Conservation (phyloP, 306 rosid species). For the Prunus kanzakura region DNA sequence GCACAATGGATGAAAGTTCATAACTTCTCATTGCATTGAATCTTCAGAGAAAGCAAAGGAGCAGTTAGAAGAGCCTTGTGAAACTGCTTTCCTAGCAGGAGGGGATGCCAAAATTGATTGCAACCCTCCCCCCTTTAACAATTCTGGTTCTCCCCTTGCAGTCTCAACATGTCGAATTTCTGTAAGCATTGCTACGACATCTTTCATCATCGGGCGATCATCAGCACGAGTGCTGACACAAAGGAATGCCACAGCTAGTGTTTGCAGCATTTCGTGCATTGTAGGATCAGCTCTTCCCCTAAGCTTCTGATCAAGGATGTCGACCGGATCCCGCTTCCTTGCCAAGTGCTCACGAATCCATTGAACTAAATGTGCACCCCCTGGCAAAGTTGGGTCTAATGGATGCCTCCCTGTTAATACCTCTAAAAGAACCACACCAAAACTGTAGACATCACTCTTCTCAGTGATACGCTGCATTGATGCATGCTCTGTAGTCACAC, state of each 20-base stretch:
- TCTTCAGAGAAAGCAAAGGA: constrained; percentile 83
- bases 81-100: constrained; percentile 44
- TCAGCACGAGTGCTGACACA: constrained; percentile 46
- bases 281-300: constrained; percentile 59
- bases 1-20: constrained; percentile 20
- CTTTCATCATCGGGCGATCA: constrained; percentile 86
- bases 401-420: constrained; percentile 90
- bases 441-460: constrained; percentile 87
- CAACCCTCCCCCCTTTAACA: constrained; percentile 41
- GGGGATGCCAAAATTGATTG: constrained; percentile 40
- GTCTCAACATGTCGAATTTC: constrained; percentile 51
- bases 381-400: constrained; percentile 78
- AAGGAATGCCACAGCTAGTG: constrained; percentile 63
- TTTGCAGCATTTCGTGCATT: constrained; percentile 72
- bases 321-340: constrained; percentile 40
- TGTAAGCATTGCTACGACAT: constrained; percentile 71
- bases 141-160: constrained; percentile 38
- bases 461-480: constrained; percentile 57
- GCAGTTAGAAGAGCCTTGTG: constrained; percentile 63
- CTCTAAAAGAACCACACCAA: constrained; percentile 78
- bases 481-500: constrained; percentile 53
- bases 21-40: constrained; percentile 26
- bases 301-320: constrained; percentile 69
- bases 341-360: constrained; percentile 78
- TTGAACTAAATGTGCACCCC: constrained; percentile 62